A percentile compares a stretch with the other conserved stretches of the same genome.
phyloP scores from a whole-genome alignment of 2,329 filamentous ascomycete genomes.

The Furcasterigmium sp. region DNA sequence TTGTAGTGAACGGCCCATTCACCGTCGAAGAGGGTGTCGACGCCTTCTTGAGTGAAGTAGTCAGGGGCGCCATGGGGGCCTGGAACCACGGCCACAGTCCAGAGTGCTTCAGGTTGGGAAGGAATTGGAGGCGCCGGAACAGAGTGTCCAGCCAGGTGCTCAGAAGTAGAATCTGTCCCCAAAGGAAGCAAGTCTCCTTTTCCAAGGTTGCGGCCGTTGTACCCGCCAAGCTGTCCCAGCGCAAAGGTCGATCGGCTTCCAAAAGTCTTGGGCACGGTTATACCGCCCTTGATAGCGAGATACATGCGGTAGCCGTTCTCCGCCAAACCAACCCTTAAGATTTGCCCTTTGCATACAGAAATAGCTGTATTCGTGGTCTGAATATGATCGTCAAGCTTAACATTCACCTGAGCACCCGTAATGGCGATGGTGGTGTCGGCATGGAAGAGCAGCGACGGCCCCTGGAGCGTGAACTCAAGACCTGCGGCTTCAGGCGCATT shows the following conservation, averaged over 20 bases:
- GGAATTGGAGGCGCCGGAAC: conserved; percentile 15
- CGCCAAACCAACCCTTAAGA: conserved; percentile 17
- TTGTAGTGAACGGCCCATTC: conserved; percentile 34
- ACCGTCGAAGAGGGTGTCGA: conserved; percentile 22
- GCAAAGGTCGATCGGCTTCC: conserved; percentile 25
- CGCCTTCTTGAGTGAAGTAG: conserved; percentile 26
- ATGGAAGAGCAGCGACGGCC: conserved; percentile 28
- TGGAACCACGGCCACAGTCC: conserved; percentile 27
- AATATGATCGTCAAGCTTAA: conserved; percentile 17
- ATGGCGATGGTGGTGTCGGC: conserved; percentile 23
- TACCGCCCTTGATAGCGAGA: conserved; percentile 25
- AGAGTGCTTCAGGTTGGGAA: conserved; percentile 16
- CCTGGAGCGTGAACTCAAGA: conserved; percentile 27
- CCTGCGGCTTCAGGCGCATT: conserved; percentile 22
- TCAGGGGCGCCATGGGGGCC: conserved; percentile 33
- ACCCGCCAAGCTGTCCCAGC: conserved; percentile 25
- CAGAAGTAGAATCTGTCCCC: not conserved
- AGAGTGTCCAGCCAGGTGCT: not conserved
- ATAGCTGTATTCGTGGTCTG: conserved; percentile 17
- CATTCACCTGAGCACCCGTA: conserved; percentile 20
- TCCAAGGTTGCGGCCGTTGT: conserved; percentile 24
- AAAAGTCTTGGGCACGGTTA: conserved; percentile 25
- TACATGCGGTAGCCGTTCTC: conserved; percentile 26
- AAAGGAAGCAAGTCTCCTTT: conserved; percentile 20
- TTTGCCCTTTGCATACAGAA: conserved; percentile 17